Evolutionary conservation across 2,329 filamentous ascomycete genomes (phyloP), one percentile per base, ranked within the genome.

Genomic region (Cladosporium cucumerinum): DNA sequence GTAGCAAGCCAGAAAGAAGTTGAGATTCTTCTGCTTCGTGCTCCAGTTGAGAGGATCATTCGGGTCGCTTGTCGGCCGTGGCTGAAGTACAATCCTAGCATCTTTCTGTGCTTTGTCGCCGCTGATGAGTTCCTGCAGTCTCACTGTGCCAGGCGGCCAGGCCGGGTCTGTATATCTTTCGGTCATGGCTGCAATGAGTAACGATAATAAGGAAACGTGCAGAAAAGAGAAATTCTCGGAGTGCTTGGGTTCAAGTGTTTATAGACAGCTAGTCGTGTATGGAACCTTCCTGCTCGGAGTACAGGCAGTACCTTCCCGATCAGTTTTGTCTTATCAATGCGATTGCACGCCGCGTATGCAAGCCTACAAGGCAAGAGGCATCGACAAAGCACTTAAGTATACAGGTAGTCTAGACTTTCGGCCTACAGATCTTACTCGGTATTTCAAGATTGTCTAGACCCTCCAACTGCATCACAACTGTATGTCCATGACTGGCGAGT

Each of bases 1-100:
- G 59, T 78, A 79, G 23, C 73, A 73, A 0, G 78, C 75, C 5
- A 83, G 74, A 16, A 69, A 70, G 65, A 78, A 82, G 63, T 83
- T 82, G 61, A 78, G 52, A 5, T 70, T 64, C 63, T 83, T 83
- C 23, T 79, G 75, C 54, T 67, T 64, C 54, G 69, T 75, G 18
- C 76, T 74, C 81, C 81, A 83, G 68, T 83, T 82, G 74, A 80
- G 67, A 5, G 78, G 77, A 65, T 78, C 74, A 57, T 78, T 79
- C 18, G 76, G 76, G 66, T 79, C 72, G 46, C 69, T 71, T 0
- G 75, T 75, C 2, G 79, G 78, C 23, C 75, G 63, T 1, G 78
- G 78, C 34, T 77, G 74, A 4, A 80, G 75, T 48, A 80, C 70
- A 61, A 75, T 70, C 21, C 71, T 68, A 30, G 67, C 65, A 48